phyloP scores from a whole-genome alignment of 768 basidiomycete genomes.

The Mycena pura region DNA sequence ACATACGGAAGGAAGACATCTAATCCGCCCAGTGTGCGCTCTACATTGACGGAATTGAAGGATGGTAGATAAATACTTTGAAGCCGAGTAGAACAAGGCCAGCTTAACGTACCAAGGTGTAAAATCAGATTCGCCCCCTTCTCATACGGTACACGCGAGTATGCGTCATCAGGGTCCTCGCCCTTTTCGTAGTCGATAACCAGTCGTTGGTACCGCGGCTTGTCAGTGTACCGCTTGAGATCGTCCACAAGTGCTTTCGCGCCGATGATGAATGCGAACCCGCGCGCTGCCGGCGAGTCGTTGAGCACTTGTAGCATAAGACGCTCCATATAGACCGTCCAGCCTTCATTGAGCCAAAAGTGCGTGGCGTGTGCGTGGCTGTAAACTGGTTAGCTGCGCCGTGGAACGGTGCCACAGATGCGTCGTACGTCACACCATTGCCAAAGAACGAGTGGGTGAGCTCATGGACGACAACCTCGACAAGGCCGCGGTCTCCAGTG shows the following conservation, averaged over 20 bases:
- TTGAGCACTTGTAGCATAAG: slow-evolving; percentile 74
- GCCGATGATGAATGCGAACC: slow-evolving; percentile 82
- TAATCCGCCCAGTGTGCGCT: slow-evolving; percentile 78
- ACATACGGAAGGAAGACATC: slow-evolving; percentile 87
- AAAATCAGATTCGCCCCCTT: slow-evolving; percentile 91
- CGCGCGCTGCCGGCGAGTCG: slow-evolving; percentile 71
- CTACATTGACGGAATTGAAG: slow-evolving; percentile 37
- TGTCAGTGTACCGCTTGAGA: slow-evolving; percentile 63
- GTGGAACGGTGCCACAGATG: too few relatives aligned
- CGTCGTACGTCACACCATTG: slow-evolving; percentile 76
- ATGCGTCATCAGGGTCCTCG: slow-evolving; percentile 83
- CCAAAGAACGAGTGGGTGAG: slow-evolving; percentile 90
- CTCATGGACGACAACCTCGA: slow-evolving; percentile 91
- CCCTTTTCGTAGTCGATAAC: slow-evolving; percentile 76
- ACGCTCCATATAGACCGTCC: slow-evolving; percentile 94
- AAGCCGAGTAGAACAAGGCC: not conserved
- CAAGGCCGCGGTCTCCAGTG: slow-evolving; percentile 84
- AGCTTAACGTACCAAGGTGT: slow-evolving; percentile 73
- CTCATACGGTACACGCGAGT: slow-evolving; percentile 80
- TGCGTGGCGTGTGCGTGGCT: slow-evolving; percentile 77
- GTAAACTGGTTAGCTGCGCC: too few relatives aligned
- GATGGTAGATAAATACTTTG: not conserved
- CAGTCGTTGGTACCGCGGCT: slow-evolving; percentile 80
- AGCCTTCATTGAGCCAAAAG: slow-evolving; percentile 93
- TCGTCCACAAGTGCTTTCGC: slow-evolving; percentile 73